phyloP scores from a whole-genome alignment of 352 stramenopile genomes.

The Phytopythium cucurbitacearum region DNA sequence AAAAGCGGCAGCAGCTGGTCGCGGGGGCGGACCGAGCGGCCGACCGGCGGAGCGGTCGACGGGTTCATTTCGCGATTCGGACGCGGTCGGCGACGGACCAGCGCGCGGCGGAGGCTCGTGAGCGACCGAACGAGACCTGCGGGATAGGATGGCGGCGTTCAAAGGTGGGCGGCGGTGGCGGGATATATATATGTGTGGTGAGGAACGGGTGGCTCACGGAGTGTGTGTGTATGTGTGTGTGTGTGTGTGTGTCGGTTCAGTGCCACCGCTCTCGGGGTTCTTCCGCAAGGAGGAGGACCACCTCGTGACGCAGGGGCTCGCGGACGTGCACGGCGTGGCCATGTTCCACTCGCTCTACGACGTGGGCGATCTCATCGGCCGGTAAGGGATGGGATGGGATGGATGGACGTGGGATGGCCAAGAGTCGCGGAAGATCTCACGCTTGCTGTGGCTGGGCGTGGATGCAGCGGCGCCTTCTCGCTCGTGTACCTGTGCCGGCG shows the following conservation, averaged over 20 bases:
- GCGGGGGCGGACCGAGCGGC: no score
- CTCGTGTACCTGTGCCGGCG: conserved; percentile 81
- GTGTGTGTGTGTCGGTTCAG: conserved; percentile 18
- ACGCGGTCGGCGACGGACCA: not conserved
- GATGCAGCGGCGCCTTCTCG: conserved; percentile 59
- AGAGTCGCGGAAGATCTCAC: not conserved
- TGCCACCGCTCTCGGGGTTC: conserved; percentile 81
- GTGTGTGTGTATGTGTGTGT: conserved; percentile 6
- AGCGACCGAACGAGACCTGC: not conserved
- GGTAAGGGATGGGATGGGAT: conserved; percentile 16
- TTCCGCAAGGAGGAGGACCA: conserved; percentile 86
- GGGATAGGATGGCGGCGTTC: conserved; percentile 51
- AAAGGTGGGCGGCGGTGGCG: conserved; percentile 38
- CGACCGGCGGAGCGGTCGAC: no score
- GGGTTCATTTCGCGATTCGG: not conserved
- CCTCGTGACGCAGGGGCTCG: conserved; percentile 78
- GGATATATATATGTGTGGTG: conserved; percentile 1
- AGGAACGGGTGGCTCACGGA: not conserved
- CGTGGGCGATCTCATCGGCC: conserved; percentile 80
- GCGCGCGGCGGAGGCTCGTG: not conserved
- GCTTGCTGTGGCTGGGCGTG: conserved; percentile 1
- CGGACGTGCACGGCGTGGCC: conserved; percentile 70
- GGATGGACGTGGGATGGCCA: not conserved
- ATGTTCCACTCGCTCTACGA: conserved; percentile 91
- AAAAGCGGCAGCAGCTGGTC: no score